Evolutionary conservation across 352 stramenopile genomes (phyloP).

Genomic region (Globisporangium nodosum): DNA sequence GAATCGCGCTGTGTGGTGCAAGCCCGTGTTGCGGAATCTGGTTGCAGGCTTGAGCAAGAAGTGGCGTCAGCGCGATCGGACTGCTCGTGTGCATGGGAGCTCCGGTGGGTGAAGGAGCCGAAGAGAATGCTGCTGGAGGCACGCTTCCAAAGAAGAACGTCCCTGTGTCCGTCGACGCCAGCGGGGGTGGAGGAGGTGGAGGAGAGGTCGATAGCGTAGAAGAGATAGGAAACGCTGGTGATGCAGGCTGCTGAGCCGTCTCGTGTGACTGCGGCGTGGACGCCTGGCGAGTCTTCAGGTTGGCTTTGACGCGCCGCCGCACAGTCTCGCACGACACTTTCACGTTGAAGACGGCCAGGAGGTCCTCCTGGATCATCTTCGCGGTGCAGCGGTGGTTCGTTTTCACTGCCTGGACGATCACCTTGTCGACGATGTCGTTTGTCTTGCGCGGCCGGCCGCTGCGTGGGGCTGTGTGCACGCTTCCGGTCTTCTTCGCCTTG

Average conservation of each 20-base stretch:
- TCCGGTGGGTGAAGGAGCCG: neutral
- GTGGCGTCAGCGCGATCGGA: neutral
- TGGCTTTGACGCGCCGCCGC: constrained; percentile 43
- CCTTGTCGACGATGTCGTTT: constrained; percentile 51
- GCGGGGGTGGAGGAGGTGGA: no score
- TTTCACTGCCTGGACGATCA: constrained; percentile 60
- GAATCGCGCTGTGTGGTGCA: neutral
- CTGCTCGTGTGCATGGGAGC: neutral
- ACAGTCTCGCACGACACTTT: constrained; percentile 61
- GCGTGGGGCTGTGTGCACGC: constrained; percentile 38
- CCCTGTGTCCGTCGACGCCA: no score
- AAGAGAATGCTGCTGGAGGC: neutral
- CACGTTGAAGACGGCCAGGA: constrained; percentile 45
- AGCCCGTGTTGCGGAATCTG: neutral
- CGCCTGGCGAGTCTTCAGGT: constrained; percentile 32
- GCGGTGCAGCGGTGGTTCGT: constrained; percentile 46
- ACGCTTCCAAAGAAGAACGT: no score
- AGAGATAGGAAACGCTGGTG: no score
- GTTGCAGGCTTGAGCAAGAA: neutral
- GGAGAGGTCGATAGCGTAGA: no score
- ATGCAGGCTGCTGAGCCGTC: neutral
- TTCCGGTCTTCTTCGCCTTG: constrained; percentile 57
- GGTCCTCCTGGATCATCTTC: constrained; percentile 57
- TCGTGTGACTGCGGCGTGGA: neutral
- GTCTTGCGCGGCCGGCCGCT: constrained; percentile 67